Evolutionary conservation across 441 rosid species (phyloP), one percentile per base, ranked within the genome.

Genomic region (Kokia cookei): DNA sequence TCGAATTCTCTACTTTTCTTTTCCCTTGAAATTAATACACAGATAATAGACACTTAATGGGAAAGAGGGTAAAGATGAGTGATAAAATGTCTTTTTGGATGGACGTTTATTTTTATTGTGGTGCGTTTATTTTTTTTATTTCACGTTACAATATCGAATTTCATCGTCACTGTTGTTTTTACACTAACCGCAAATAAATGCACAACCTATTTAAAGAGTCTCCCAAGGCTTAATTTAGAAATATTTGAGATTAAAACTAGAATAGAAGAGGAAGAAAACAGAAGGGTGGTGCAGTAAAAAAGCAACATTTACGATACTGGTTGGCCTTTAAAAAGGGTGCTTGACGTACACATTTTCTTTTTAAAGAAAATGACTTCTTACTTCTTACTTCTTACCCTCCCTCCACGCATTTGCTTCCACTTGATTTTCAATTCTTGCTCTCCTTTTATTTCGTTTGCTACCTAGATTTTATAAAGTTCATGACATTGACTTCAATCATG

Each of bases 311-410:
- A 9, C 13, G 60, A 32, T 2, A 13, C 6, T 1, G n/a, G 45
- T 50, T 15, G 72, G 58, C 60, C 47, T 51, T n/a, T 32, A 32
- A 32, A 32, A 32, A 32, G 48, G 81, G 63, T 73, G 45, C 80
- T 69, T 81, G 73, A 81, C 76, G 81, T 77, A 32, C 78, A 40
- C 70, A 76, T 55, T 63, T 53, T 74, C 74, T 54, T 77, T 77
- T 64, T 50, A 5, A 54, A 63, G 81, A 84, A 15, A 75, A 59
- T 50, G 84, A 81, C 81, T 22, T 6, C 55, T 13, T 12, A 15
- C 81, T 22, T 6, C 55, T 13, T 12, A 15, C 81, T 22, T 6
- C 55, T 13, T 12, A 15, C 5, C 19, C 3, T 17, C 10, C 47
- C 2, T 32, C 35, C 26, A 35, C 67, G 4, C 6, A 32, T 32